Evolutionary conservation across 1,139 yeast genomes (phyloP), one percentile per base, ranked within the genome.

Genomic region (Yamadazyma mexicana): DNA sequence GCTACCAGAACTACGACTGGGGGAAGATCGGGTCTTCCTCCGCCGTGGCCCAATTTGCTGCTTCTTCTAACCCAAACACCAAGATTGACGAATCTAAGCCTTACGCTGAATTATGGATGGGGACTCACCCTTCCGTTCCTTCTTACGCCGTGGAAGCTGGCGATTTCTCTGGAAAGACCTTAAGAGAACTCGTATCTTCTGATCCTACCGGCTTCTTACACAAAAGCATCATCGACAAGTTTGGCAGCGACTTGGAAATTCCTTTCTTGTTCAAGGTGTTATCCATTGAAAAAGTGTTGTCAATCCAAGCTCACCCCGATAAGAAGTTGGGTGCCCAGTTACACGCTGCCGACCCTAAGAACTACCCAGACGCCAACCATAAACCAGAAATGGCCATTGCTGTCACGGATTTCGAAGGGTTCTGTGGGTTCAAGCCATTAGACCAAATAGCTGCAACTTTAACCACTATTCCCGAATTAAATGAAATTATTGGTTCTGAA

Each of bases 351-450:
- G 98, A 92, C 66, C 98, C 98, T 40, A 81, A 82, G 54, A 87
- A 92, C 66, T 92, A 94, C 62, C 98, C 98, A 3, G 99, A 92
- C 66, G 95, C 82, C 60, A 92, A 92, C 71, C 99, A 92, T 68
- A 92, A 92, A 72, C 99, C 99, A 17, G 99, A 92, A 65, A 94
- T 92, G 98, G 98, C 98, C 39, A 81, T 92, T 60, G 98, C 98
- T 9, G 81, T 92, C 40, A 91, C 98, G 15, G 87, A 80, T 45
- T 92, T 92, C 55, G 98, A 92, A 69, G 98, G 97, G 0, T 91
- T 92, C 69, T 92, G 98, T 64, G 99, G 99, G 0, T 92, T 92
- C 72, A 85, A 94, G 62, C 98, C 98, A 10, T 76, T 91, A 54
- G 76, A 74, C 34, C 84, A 89, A 63, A 77, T 92, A 51, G 80